These are phyloP conservation scores for Cryptomeria japonica DNA, from an alignment of 75 land plant genomes.

Conservation along the genomic window DNA sequence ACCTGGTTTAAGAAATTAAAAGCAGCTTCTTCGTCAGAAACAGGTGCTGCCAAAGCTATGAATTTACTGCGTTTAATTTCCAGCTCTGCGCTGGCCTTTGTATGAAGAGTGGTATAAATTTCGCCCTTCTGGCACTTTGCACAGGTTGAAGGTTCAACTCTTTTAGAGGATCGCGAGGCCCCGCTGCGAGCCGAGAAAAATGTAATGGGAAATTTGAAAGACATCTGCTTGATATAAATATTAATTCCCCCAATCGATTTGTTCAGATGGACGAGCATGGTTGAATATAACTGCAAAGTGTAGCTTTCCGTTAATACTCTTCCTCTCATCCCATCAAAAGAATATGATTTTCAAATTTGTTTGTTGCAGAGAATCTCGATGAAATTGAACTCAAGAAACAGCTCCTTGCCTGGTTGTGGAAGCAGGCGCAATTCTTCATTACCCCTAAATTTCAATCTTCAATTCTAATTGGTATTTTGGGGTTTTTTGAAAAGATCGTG, in stretches of 20 bases:
- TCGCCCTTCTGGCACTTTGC: neutral
- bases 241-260: neutral
- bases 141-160: neutral
- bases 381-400: too few species aligned
- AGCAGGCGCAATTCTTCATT: too few species aligned
- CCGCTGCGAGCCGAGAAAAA: neutral
- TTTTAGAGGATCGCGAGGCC: neutral
- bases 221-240: neutral
- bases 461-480: too few species aligned
- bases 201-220: neutral
- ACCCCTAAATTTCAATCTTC: too few species aligned
- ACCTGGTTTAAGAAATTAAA: slow-evolving; percentile 72
- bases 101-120: slow-evolving; percentile 59
- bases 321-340: too few species aligned
- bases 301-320: neutral
- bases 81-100: slow-evolving; percentile 38
- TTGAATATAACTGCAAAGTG: neutral
- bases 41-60: slow-evolving; percentile 75
- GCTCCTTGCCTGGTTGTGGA: too few species aligned
- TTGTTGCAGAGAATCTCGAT: too few species aligned
- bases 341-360: too few species aligned
- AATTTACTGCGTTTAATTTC: slow-evolving; percentile 88
- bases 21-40: slow-evolving; percentile 71
- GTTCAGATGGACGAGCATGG: neutral
- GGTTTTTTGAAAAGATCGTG: too few species aligned